A percentile compares a stretch with the other conserved stretches of the same genome.
These are phyloP conservation scores for Cerioporus squamosus DNA, from an alignment of 1,284 basidiomycete species.

Conservation along the genomic window DNA sequence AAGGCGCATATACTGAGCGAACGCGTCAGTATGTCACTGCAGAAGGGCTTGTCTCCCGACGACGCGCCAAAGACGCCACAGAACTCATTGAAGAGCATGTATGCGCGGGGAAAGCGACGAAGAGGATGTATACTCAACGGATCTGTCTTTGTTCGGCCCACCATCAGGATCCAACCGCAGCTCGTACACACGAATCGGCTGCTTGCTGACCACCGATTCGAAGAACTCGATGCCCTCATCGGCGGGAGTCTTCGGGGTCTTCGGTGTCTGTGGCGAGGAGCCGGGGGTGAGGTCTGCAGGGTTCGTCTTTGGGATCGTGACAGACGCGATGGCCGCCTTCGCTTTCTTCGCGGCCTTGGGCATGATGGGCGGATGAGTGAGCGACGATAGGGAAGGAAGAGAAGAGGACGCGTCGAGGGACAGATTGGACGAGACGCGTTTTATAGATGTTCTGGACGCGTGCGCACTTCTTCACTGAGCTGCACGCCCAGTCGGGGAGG, in stretches of 20 bases:
- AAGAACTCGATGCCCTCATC: conserved; percentile 93
- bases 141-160: conserved; percentile 82
- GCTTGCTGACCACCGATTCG: conserved; percentile 55
- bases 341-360: conserved; percentile 24
- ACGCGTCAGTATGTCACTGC: neutral
- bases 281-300: conserved; percentile 6
- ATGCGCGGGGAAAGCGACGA: neutral
- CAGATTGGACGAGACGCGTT: conserved; percentile 11
- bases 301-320: conserved; percentile 30
- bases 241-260: conserved; percentile 85
- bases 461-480: conserved; percentile 10
- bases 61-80: neutral
- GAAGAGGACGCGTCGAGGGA: conserved; percentile 11
- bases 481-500: conserved; percentile 6
- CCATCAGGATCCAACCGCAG: conserved; percentile 87
- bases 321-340: conserved; percentile 23
- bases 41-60: neutral
- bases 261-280: conserved; percentile 32
- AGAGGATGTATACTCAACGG: conserved; percentile 55
- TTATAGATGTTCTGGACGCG: conserved; percentile 22
- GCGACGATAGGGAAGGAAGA: conserved; percentile 1
- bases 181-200: conserved; percentile 82
- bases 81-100: neutral
- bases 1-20: conserved; percentile 85
- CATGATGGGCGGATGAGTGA: conserved; percentile 11